A percentile compares a stretch with the other conserved stretches of the same genome.
Evolutionary conservation across 73 alveolate genomes (phyloP).

Genomic region (Paramecium octaurelia): DNA sequence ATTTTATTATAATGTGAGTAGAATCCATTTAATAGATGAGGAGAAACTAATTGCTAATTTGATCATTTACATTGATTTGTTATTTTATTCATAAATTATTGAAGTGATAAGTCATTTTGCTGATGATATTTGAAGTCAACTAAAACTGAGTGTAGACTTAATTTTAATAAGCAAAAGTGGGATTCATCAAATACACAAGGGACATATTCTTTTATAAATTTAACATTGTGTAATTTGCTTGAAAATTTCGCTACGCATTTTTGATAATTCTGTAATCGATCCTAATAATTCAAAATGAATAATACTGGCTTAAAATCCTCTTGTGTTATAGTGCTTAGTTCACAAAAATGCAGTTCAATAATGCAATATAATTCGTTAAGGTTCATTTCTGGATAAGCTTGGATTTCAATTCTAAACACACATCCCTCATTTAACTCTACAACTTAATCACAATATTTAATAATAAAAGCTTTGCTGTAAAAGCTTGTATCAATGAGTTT

Average conservation of each 20-base stretch:
- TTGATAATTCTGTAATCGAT: not conserved
- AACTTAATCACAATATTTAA: conserved; percentile 27
- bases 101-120: not conserved
- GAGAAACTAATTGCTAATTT: not conserved
- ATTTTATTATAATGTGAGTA: not conserved
- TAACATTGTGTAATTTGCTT: not conserved
- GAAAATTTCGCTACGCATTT: conserved; percentile 17
- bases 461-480: conserved; percentile 36
- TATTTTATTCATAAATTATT: not conserved
- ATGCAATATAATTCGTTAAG: not conserved
- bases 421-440: conserved; percentile 34
- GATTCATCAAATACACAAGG: conserved; percentile 21
- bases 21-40: not conserved
- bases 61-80: conserved; percentile 27
- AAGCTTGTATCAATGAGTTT: not conserved
- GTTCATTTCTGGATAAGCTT: conserved; percentile 32
- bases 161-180: conserved; percentile 22
- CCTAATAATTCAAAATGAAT: not conserved
- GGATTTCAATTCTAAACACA: conserved; percentile 25
- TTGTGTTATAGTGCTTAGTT: not conserved
- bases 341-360: conserved; percentile 24
- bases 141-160: not conserved
- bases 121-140: conserved; percentile 22
- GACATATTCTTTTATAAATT: not conserved
- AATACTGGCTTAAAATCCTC: conserved; percentile 30